Percentiles rank a stretch among this genome's conserved stretches.
These are phyloP conservation scores for Neurospora sp. DNA, from an alignment of 495 filamentous ascomycete species.

Conservation along the genomic window DNA sequence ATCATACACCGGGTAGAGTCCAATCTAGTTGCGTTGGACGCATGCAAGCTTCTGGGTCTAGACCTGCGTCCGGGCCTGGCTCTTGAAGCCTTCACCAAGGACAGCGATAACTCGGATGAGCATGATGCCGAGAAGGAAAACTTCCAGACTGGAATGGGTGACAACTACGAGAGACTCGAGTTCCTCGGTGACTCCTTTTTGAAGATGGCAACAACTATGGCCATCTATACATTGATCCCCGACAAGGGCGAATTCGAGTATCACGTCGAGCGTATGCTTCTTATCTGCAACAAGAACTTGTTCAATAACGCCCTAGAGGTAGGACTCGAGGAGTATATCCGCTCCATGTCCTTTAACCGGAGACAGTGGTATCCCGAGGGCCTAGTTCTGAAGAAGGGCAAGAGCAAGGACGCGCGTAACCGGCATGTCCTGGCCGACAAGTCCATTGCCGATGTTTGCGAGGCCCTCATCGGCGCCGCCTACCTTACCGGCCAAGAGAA, in stretches of 20 bases:
- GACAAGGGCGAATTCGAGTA: slow-evolving; percentile 76
- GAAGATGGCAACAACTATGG: slow-evolving; percentile 90
- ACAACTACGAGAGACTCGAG: slow-evolving; percentile 91
- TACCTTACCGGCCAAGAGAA: slow-evolving; percentile 47
- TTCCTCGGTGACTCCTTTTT: slow-evolving; percentile 91
- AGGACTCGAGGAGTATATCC: slow-evolving; percentile 66
- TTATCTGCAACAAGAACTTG: slow-evolving; percentile 88
- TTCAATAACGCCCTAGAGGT: slow-evolving; percentile 62
- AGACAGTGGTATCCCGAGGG: slow-evolving; percentile 78
- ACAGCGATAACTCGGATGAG: slow-evolving; percentile 83
- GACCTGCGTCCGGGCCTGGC: slow-evolving; percentile 56
- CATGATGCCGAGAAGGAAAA: slow-evolving; percentile 60
- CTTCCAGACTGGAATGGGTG: slow-evolving; percentile 82
- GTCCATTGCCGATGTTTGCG: slow-evolving; percentile 92
- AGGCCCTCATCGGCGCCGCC: slow-evolving; percentile 87
- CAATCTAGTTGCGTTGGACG: slow-evolving; percentile 68
- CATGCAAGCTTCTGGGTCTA: slow-evolving; percentile 43
- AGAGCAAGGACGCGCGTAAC: slow-evolving; percentile 28
- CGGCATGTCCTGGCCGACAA: slow-evolving; percentile 72
- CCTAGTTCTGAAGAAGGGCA: slow-evolving; percentile 44
- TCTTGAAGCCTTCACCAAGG: slow-evolving; percentile 88
- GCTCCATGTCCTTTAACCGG: slow-evolving; percentile 71
- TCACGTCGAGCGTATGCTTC: slow-evolving; percentile 81
- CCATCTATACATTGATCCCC: slow-evolving; percentile 64
- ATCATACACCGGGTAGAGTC: slow-evolving; percentile 77